Conservation (phyloP, 2,329 filamentous ascomycete species). For the Aureobasidium namibiae region DNA sequence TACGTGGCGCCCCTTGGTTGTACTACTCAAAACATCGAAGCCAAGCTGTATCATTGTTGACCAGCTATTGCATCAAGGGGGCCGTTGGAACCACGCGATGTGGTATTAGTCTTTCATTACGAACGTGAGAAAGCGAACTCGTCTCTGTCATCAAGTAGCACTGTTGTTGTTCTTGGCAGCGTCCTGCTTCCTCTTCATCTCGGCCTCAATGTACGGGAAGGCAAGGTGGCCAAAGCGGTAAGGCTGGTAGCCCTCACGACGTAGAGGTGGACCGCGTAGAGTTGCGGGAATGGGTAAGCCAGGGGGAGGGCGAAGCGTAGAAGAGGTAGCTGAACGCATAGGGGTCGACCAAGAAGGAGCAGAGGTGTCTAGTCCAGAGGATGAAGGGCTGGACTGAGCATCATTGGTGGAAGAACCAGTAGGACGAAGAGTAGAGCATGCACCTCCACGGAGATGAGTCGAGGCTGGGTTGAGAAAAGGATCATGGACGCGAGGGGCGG, state of each 20-base stretch:
- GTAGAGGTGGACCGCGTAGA: not conserved
- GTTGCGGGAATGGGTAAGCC: not conserved
- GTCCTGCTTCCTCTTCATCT: not conserved
- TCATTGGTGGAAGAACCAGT: not conserved
- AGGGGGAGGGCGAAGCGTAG: not conserved
- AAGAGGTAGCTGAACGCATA: not conserved
- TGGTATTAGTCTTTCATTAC: not conserved
- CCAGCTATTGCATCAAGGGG: not conserved
- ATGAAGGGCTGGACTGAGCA: not conserved
- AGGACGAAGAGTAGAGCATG: not conserved
- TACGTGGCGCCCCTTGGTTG: not conserved
- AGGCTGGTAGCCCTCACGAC: not conserved
- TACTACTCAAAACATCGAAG: not conserved
- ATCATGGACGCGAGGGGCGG: not conserved
- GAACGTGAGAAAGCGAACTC: not conserved
- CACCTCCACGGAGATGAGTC: not conserved
- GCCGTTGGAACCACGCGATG: not conserved
- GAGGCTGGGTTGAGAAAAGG: not conserved
- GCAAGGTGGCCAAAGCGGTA: constrained; percentile 4
- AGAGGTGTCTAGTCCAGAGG: not conserved
- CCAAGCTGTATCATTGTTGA: not conserved
- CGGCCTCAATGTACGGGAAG: not conserved
- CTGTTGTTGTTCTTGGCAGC: not conserved
- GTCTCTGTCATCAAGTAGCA: not conserved
- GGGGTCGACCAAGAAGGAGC: not conserved